Evolutionary conservation across 2,329 filamentous ascomycete species (phyloP), one percentile per base, ranked within the genome.

Genomic region (Phoma sp.): DNA sequence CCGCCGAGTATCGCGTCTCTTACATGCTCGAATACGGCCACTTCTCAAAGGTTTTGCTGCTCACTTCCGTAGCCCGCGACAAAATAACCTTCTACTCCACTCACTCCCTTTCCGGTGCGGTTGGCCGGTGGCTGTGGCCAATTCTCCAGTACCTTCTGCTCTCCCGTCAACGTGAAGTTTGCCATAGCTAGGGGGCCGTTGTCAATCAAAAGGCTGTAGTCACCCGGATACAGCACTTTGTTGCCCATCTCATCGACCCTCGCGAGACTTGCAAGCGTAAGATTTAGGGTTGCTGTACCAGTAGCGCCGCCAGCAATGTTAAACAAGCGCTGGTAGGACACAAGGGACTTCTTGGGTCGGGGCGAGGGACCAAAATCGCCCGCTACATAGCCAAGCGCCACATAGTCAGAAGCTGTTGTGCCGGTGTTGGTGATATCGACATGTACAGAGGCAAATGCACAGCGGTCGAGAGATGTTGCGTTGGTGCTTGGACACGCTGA

Each of bases 281-380:
- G 61, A 5, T 76, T 71, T 15, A 86, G 64, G 0, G 63, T 65
- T 0, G 73, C 76, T 5, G 66, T 76, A 4, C 46, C 48, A 0
- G 69, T 70, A 24, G 71, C 51, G 1, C 77, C 78, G 0, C 74
- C 61, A 9, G 69, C 57, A 36, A 84, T 71, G 49, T 70, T 69
- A 43, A 71, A 71, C 13, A 83, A 61, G 15, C 84, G 75, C 3
- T 72, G 69, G 63, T 86, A 86, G 1, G 77, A 74, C 0, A 80
- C 82, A 0, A 86, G 77, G 3, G 76, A 78, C 71, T 86, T 86
- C 51, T 77, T 77, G 0, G 84, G 84, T 40, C 79, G 77, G 1
- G 84, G 84, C 21, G 66, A 55, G 0, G 84, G 83, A 13, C 80
- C 79, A 0, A 80, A 80, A 3, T 78, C 69, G 5, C 80, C 79